A percentile compares a stretch with the other conserved stretches of the same genome.
Conservation (phyloP, 1,284 basidiomycete species). For the Apiotrichum brassicae region DNA sequence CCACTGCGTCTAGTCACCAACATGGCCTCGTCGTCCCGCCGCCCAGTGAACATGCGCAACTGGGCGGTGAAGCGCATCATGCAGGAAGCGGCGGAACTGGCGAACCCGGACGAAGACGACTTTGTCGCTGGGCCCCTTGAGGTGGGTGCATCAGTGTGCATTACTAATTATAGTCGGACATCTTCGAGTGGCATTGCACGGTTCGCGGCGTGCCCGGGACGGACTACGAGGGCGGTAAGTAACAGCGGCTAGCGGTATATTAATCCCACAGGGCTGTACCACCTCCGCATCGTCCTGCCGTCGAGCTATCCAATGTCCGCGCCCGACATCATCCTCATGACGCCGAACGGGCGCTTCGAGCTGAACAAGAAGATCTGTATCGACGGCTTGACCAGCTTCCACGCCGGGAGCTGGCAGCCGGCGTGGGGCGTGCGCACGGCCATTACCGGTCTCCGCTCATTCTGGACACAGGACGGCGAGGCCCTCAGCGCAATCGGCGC, state of each 20-base stretch:
- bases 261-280: constrained; percentile 55
- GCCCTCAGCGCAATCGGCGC: constrained; percentile 86
- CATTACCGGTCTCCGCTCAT: constrained; percentile 81
- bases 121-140: constrained; percentile 71
- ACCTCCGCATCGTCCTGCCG: constrained; percentile 83
- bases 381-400: constrained; percentile 71
- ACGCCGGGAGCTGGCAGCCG: constrained; percentile 69
- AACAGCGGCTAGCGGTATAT: not conserved
- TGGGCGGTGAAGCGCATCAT: constrained; percentile 90
- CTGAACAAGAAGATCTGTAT: constrained; percentile 95
- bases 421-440: constrained; percentile 97
- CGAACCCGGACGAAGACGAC: constrained; percentile 33
- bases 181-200: constrained; percentile 90
- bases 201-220: constrained; percentile 77
- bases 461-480: constrained; percentile 83
- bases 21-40: not conserved
- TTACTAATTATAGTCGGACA: constrained; percentile 28
- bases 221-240: constrained; percentile 78
- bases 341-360: constrained; percentile 92
- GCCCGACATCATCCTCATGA: constrained; percentile 88
- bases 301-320: constrained; percentile 92
- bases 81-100: constrained; percentile 84
- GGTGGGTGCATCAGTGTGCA: constrained; percentile 50
- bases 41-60: constrained; percentile 38
- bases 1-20: no score